Evolutionary conservation across 441 rosid species (phyloP).

Genomic region (Pelargonium myrrhifolium): DNA sequence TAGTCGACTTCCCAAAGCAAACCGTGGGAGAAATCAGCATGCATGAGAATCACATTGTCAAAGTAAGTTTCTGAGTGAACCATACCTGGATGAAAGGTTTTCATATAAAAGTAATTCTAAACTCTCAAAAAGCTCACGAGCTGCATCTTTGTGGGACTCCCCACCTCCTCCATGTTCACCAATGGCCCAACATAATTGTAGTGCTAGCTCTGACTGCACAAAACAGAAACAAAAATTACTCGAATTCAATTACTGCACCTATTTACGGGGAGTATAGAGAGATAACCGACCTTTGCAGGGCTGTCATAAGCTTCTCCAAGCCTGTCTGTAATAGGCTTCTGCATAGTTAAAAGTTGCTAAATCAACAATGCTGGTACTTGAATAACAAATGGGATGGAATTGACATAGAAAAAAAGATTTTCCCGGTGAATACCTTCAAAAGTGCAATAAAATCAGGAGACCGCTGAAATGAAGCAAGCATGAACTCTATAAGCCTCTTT

Average conservation of each 20-base stretch:
- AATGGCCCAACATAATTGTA: slow-evolving; percentile 94
- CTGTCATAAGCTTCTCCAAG: slow-evolving; percentile 97
- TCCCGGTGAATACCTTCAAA: slow-evolving; percentile 47
- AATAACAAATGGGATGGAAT: slow-evolving; percentile 2
- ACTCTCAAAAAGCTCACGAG: slow-evolving; percentile 94
- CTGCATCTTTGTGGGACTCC: slow-evolving; percentile 77
- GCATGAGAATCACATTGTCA: background rate
- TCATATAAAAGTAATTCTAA: slow-evolving; percentile 86
- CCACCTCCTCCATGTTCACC: slow-evolving; percentile 98
- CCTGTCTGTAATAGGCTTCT: slow-evolving; percentile 91
- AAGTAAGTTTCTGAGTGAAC: background rate
- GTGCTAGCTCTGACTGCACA: slow-evolving; percentile 72
- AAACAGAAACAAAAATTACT: slow-evolving; percentile 13
- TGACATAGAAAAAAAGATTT: slow-evolving; percentile 8
- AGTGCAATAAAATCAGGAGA: slow-evolving; percentile 75
- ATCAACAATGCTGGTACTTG: background rate
- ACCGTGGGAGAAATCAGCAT: slow-evolving; percentile 13
- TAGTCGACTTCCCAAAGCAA: slow-evolving; percentile 47
- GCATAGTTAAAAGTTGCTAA: slow-evolving; percentile 18
- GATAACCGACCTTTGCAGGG: slow-evolving; percentile 63
- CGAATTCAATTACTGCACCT: slow-evolving; percentile 4
- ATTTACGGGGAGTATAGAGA: slow-evolving; percentile 8
- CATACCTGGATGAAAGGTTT: slow-evolving; percentile 78
- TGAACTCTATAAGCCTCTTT: slow-evolving; percentile 71
- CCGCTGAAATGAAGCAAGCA: slow-evolving; percentile 80